Conservation (phyloP, 2,329 filamentous ascomycete genomes). For the Dactylellina leptospora region DNA sequence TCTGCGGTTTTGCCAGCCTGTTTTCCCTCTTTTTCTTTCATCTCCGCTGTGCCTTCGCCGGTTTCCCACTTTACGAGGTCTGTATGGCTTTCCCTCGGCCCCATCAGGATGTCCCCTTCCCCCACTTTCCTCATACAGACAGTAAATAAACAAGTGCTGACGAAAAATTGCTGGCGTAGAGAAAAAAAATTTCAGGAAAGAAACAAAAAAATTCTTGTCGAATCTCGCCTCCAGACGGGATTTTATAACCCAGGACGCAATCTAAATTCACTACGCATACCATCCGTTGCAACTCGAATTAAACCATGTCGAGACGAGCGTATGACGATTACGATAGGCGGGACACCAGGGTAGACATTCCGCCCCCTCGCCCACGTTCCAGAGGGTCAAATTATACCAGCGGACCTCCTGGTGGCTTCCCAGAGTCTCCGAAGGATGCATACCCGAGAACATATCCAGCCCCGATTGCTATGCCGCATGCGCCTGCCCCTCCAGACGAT, state of each 20-base stretch:
- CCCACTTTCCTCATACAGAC: conserved; percentile 51
- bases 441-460: conserved; percentile 39
- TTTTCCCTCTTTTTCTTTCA: neutral
- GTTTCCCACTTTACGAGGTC: conserved; percentile 16
- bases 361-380: conserved; percentile 16
- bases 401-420: conserved; percentile 40
- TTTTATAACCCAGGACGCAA: neutral
- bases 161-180: conserved; percentile 8
- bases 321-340: conserved; percentile 50
- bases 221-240: no score
- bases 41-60: neutral
- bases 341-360: conserved; percentile 23
- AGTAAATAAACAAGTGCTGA: conserved; percentile 33
- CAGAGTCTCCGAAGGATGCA: conserved; percentile 42
- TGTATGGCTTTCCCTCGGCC: conserved; percentile 10
- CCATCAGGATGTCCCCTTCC: conserved; percentile 13
- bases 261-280: neutral
- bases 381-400: conserved; percentile 25
- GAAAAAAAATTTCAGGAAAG: neutral
- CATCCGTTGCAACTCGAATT: neutral
- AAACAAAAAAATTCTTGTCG: neutral
- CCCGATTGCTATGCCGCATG: conserved; percentile 35
- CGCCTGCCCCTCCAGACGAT: conserved; percentile 47
- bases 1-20: conserved; percentile 2
- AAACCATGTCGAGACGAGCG: conserved; percentile 42